Conservation (phyloP, 441 rosid genomes). For the Omphalea diandra region DNA sequence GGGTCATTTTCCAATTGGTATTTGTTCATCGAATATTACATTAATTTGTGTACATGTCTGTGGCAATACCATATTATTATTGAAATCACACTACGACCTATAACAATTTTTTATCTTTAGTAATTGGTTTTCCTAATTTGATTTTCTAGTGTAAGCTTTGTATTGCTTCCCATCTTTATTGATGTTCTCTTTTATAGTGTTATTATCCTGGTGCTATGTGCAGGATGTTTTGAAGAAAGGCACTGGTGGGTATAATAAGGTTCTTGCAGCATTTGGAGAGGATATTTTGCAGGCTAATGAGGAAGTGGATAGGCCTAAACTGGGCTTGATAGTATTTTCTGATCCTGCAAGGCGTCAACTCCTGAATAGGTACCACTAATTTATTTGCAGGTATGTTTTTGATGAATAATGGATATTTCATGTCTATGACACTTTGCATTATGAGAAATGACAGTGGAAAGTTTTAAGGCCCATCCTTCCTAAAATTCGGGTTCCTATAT, state of each 20-base stretch:
- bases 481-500: background rate
- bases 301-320: slow-evolving; percentile 70
- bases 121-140: too few species aligned
- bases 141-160: background rate
- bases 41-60: too few species aligned
- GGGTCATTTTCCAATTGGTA: too few species aligned
- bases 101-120: too few species aligned
- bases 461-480: background rate
- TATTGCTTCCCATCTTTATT: background rate
- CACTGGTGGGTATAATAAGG: slow-evolving; percentile 68
- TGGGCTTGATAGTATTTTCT: slow-evolving; percentile 85
- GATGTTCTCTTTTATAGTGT: background rate
- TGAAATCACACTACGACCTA: too few species aligned
- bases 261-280: slow-evolving; percentile 76
- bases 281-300: slow-evolving; percentile 59
- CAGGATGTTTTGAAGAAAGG: slow-evolving; percentile 84
- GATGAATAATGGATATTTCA: background rate
- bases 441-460: background rate
- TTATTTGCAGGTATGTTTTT: background rate
- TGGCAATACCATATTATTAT: too few species aligned
- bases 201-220: background rate
- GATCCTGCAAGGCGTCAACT: slow-evolving; percentile 71
- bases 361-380: slow-evolving; percentile 52
- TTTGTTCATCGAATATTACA: too few species aligned
- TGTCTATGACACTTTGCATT: background rate